Base-by-base conservation (phyloP, 2,329 filamentous ascomycete genomes). In the Lojkania enalia region DNA sequence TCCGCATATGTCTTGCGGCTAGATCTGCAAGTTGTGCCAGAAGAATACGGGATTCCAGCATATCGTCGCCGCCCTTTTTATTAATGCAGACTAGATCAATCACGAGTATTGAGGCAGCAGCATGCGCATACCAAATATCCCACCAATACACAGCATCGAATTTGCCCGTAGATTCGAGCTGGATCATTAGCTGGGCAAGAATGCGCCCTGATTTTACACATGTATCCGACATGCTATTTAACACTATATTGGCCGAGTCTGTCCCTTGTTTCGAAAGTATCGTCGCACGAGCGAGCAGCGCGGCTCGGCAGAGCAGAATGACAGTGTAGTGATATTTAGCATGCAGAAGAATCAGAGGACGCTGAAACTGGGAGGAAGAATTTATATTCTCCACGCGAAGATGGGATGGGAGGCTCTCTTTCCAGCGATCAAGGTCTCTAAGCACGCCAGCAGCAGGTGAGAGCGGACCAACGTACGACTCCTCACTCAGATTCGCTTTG, bases 121-220 rank as follows among this genome's bases (percentile, higher is more conserved):
- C 54, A 31, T 73, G 63, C 2, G 67, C 54, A 31, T 69, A 73
- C 61, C 70, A 75, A 3, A 70, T 54, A 38, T 75, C 73, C 55
- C 65, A 71, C 66, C 69, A 71, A 2, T 66, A 67, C 13, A 70
- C 61, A n/a, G 66, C 54, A 47, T 74, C 69, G 38, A 74, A 71
- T 30, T 65, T 67, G 4, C 60, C 58, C 30, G 68, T 61, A 2
- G 59, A 39, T n/a, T 70, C 69, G 0, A 74, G 58, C 36, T 66
- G 62, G 14, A 68, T 54, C 3, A 74, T 46, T 20, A 70, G 59
- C 11, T 57, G 60, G 20, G 65, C 61, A 7, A 70, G 49, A 0
- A 54, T 50, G 25, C 66, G 64, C 2, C 71, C 70, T 3, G 70
- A 71, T 9, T 68, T 61, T 13, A 69, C 57, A 44, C 71, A 73